Base-by-base conservation (phyloP, 768 basidiomycete species). In the Mycena albidolilacea region DNA sequence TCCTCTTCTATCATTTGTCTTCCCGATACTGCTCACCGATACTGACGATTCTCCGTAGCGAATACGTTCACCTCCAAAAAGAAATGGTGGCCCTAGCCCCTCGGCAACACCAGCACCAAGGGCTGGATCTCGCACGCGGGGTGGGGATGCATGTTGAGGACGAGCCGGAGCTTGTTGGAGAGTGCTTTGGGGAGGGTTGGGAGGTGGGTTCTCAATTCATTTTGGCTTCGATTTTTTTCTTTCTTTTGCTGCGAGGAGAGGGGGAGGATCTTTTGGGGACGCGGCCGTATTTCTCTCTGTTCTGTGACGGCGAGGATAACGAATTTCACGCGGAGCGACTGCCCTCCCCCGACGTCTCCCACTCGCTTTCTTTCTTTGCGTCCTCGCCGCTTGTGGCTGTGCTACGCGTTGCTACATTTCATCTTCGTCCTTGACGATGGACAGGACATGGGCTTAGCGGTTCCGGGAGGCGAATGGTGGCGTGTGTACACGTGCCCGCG, bases 61-160 rank as follows among this genome's bases (percentile, higher is more conserved):
- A 63, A 54, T 43, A 60, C 57, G 6, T 55, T 61, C 23, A 60
- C 52, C 6, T n/a, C 50, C 50, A 43, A 46, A 17, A 46, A 46
- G 46, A 46, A 46, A 17, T 46, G 46, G 19, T 52, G 19, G 23
- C 23, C 23, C 23, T 23, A 2, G 50, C 50, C 50, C 5, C 50
- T 52, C 7, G 50, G 50, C n/a, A 52, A 23, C 21, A 39, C 39
- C 38, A 62, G 67, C 15, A 64, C 44, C 43, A 58, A 64, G 7
- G 67, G 71, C 58, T 68, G 71, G 71, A 58, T 60, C 23, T 41
- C 61, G 30, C 93, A 94, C 80, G 84, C 91, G 0, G 93, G 93
- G 0, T 94, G 93, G 93, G 93, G 93, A 0, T 94, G 93, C 79
- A 94, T 94, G 93, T 80, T 94, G 50, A 81, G 93, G 61, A 94